Base-by-base conservation (phyloP, 495 filamentous ascomycete genomes). In the Penicillium samsonianum region DNA sequence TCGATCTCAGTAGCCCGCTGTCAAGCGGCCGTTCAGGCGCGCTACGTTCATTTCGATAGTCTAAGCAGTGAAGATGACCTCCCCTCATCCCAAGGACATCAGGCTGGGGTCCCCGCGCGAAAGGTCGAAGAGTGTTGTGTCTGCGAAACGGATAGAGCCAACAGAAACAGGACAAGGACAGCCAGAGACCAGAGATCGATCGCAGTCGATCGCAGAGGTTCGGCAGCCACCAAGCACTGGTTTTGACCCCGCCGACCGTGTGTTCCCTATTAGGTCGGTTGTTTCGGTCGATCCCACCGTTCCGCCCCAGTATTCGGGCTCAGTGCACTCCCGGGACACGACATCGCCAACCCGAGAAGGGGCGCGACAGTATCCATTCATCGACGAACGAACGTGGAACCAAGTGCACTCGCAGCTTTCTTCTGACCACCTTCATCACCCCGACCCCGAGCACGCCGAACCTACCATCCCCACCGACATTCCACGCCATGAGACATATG, bases 221-320 rank as follows among this genome's bases (percentile, higher is more conserved):
- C 49, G 44, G 7, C 55, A 41, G 41, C 43, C 48, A 28, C 33
- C 54, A 4, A 46, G 51, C 35, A 28, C 57, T 5, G 55, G 55
- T 3, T 65, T 61, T 23, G 74, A 74, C 41, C 67, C 68, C 17
- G 71, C 78, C 9, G 89, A 93, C 62, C 81, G 88, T 25, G 87
- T 96, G 20, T 96, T 91, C 55, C 91, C 91, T 12, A 88, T 95
- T n/a, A 83, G 88, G 35, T 92, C 88, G 12, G 86, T 90, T 25
- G 82, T 96, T 23, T 89, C 85, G 10, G 86, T 95, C 26, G 86
- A 89, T 60, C 81, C 86, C 37, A 67, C 30, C 9, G 9, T 33
- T 33, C 2, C 30, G 3, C 30, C 30, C 30, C 30, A 33, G 1
- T 12, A 33, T 33, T 33, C 30, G 30, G 30, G 10, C 2, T 12